Percentiles rank a stretch among this genome's conserved stretches.
Conservation (phyloP, 1,139 yeast genomes). For the Yamadazyma dushanensis region DNA sequence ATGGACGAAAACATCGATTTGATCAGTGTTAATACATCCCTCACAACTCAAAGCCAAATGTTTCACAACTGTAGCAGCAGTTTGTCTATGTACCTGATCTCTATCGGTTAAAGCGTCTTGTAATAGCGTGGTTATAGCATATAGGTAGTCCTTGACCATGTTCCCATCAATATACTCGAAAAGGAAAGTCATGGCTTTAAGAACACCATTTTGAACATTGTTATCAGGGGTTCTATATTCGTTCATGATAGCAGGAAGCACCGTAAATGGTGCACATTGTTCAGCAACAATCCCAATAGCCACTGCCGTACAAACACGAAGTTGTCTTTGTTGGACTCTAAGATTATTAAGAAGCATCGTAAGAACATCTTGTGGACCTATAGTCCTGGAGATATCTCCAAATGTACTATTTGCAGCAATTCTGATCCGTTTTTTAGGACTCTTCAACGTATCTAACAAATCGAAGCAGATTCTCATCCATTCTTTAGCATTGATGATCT, state of each 20-base stretch:
- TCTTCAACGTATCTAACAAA: slow-evolving; percentile 82
- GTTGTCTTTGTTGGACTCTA: slow-evolving; percentile 91
- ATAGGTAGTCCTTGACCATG: slow-evolving; percentile 78
- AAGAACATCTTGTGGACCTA: slow-evolving; percentile 95
- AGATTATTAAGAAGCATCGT: slow-evolving; percentile 82
- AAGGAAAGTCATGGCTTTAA: slow-evolving; percentile 89
- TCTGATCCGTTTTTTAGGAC: slow-evolving; percentile 77
- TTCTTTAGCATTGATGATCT: slow-evolving; percentile 84
- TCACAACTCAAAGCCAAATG: slow-evolving; percentile 80
- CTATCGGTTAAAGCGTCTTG: slow-evolving; percentile 92
- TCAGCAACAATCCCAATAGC: slow-evolving; percentile 98
- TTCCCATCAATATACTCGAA: slow-evolving; percentile 85
- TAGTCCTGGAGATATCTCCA: slow-evolving; percentile 87
- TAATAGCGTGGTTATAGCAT: slow-evolving; percentile 74
- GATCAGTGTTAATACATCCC: slow-evolving; percentile 76
- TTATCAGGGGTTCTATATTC: slow-evolving; percentile 92
- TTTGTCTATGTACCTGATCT: slow-evolving; percentile 92
- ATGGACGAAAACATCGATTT: slow-evolving; percentile 61
- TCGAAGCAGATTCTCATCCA: slow-evolving; percentile 98
- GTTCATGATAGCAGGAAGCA: slow-evolving; percentile 94
- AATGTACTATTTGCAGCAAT: slow-evolving; percentile 88
- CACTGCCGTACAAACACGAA: slow-evolving; percentile 96
- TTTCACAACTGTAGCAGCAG: slow-evolving; percentile 85
- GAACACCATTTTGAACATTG: slow-evolving; percentile 93
- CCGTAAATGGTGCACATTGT: slow-evolving; percentile 90